A percentile compares a stretch with the other conserved stretches of the same genome.
Evolutionary conservation across 192 early-diverging fungal genomes (phyloP).

Genomic region (Kappamyces sp.): DNA sequence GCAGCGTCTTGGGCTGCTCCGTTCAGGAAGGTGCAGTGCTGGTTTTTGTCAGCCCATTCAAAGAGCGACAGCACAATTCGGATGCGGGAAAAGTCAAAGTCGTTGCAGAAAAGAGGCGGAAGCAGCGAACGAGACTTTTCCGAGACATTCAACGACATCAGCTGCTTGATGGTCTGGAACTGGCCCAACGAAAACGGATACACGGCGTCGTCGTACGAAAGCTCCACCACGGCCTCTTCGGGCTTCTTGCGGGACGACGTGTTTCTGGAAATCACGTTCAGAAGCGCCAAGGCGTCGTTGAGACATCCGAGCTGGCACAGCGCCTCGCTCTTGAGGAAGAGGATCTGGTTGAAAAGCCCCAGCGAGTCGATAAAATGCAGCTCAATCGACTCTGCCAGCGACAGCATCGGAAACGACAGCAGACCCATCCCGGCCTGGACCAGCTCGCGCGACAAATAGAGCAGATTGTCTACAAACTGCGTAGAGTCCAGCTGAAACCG

Average conservation of each 20-base stretch:
- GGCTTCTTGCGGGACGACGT: not conserved
- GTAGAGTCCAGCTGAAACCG: slow-evolving; percentile 2
- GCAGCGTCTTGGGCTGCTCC: too few relatives aligned
- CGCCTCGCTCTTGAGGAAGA: not conserved
- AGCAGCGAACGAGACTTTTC: not conserved
- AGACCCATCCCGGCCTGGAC: not conserved
- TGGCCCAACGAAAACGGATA: not conserved
- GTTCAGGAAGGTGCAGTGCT: too few relatives aligned
- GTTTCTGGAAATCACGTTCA: not conserved
- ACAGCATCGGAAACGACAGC: not conserved
- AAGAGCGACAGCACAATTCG: not conserved
- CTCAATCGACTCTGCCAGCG: not conserved
- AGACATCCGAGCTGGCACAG: not conserved
- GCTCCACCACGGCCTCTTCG: not conserved
- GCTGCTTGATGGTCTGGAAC: slow-evolving; percentile 2
- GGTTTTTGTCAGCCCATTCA: not conserved
- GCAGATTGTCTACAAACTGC: not conserved
- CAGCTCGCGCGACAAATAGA: not conserved
- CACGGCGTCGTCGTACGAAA: not conserved
- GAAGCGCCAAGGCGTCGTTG: not conserved
- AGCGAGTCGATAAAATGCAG: not conserved
- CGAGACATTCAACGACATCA: not conserved
- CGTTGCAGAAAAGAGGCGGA: not conserved
- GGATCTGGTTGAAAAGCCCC: not conserved
- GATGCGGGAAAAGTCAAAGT: slow-evolving; percentile 1